phyloP scores from a whole-genome alignment of 139 green algal genomes.

The Tetraselmis striata region DNA sequence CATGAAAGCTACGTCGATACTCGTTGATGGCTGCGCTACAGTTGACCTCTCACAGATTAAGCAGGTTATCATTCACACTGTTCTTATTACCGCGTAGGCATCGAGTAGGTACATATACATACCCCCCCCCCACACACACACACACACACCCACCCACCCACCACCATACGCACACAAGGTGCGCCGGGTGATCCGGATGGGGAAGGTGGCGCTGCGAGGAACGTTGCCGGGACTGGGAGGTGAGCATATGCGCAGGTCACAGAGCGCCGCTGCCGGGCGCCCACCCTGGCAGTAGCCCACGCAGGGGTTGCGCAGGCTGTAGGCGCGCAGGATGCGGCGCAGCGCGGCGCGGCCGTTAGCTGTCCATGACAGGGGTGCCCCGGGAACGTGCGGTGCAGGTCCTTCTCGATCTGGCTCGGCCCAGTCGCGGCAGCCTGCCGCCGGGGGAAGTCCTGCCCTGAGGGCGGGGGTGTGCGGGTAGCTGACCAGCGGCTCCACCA shows the following conservation, averaged over 20 bases:
- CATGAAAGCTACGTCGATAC: too few relatives aligned
- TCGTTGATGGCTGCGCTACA: too few relatives aligned
- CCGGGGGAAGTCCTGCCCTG: not conserved
- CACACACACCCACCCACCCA: too few relatives aligned
- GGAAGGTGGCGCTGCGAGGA: too few relatives aligned
- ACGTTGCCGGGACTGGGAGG: too few relatives aligned
- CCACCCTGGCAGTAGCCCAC: slow-evolving; percentile 80
- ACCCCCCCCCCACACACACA: not conserved
- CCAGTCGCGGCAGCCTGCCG: slow-evolving; percentile 27
- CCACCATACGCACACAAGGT: too few relatives aligned
- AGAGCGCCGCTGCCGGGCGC: not conserved
- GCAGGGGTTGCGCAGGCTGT: slow-evolving; percentile 52
- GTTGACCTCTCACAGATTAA: too few relatives aligned
- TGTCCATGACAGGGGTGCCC: slow-evolving; percentile 60
- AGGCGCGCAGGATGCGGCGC: slow-evolving; percentile 65
- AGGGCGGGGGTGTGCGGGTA: not conserved
- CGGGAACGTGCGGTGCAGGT: slow-evolving; percentile 75
- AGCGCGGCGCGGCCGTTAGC: slow-evolving; percentile 44
- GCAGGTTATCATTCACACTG: too few relatives aligned
- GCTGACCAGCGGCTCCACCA: not conserved
- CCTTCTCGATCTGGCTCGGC: slow-evolving; percentile 74
- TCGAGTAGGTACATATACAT: not conserved
- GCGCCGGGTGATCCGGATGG: too few relatives aligned
- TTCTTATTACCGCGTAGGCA: too few relatives aligned
- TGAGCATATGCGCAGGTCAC: not conserved